These are phyloP conservation scores for Pilatotrama ljubarskyi DNA, from an alignment of 768 basidiomycete genomes.

Conservation along the genomic window DNA sequence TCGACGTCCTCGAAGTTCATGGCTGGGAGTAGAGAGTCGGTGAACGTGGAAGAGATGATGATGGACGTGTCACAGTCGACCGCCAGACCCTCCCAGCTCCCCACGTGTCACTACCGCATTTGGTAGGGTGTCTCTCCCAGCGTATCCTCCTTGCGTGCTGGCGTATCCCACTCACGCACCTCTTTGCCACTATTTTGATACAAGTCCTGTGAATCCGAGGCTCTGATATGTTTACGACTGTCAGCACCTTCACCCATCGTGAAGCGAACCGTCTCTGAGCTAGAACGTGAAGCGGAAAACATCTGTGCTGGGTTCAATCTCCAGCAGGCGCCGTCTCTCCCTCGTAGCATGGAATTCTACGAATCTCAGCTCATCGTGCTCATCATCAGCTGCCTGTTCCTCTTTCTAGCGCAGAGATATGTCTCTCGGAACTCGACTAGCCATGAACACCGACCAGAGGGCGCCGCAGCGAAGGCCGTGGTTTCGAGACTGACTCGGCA, in stretches of 20 bases:
- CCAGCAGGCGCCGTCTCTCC: background rate
- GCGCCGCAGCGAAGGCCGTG: background rate
- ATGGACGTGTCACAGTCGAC: slow-evolving; percentile 16
- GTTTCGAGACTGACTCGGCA: slow-evolving; percentile 37
- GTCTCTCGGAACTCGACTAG: slow-evolving; percentile 15
- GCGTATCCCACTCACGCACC: background rate
- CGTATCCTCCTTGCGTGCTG: background rate
- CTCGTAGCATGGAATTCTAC: slow-evolving; percentile 25
- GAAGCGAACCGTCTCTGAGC: background rate
- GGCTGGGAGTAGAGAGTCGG: background rate
- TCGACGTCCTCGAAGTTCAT: slow-evolving; percentile 95
- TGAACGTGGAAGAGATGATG: slow-evolving; percentile 14
- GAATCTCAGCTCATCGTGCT: slow-evolving; percentile 31
- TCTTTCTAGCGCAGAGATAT: slow-evolving; percentile 26
- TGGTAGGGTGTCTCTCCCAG: background rate
- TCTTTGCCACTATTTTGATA: background rate
- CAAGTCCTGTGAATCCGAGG: too few species aligned
- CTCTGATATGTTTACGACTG: too few species aligned
- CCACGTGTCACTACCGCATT: slow-evolving; percentile 1
- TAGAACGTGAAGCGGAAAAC: background rate
- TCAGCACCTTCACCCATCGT: background rate
- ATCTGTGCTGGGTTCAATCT: background rate
- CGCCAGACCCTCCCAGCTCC: background rate
- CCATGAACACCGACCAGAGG: background rate
- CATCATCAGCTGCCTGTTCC: slow-evolving; percentile 16